These are phyloP conservation scores for Taxawa tesnikishii DNA, from an alignment of 2,329 filamentous ascomycete species.

Conservation along the genomic window DNA sequence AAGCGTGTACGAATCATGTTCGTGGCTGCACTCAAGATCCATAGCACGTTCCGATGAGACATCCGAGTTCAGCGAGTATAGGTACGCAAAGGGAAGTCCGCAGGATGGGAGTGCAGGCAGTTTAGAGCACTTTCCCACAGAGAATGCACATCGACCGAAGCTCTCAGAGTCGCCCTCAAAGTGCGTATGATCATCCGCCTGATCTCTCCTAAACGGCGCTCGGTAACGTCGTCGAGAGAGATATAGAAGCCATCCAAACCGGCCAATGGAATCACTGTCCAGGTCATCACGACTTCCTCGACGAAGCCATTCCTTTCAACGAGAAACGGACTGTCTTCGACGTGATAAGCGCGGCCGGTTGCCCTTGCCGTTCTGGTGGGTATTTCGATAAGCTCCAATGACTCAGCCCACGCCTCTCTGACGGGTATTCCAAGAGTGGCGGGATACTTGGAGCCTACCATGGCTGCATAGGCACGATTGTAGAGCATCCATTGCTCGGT, in stretches of 20 bases:
- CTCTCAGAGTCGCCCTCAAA: slow-evolving; percentile 3
- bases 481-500: slow-evolving; percentile 6
- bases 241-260: slow-evolving; percentile 3
- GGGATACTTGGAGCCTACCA: slow-evolving; percentile 7
- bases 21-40: slow-evolving; percentile 3
- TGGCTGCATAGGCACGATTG: slow-evolving; percentile 6
- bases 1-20: slow-evolving; percentile 2
- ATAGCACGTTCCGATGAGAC: background rate
- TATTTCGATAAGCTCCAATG: background rate
- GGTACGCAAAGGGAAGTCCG: slow-evolving; percentile 9
- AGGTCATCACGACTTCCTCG: slow-evolving; percentile 6
- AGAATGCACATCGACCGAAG: slow-evolving; percentile 2
- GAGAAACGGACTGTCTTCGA: background rate
- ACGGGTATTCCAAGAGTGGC: slow-evolving; percentile 1
- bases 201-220: slow-evolving; percentile 3
- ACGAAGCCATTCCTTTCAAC: slow-evolving; percentile 3
- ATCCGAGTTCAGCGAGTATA: slow-evolving; percentile 4
- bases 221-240: slow-evolving; percentile 5
- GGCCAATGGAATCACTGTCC: slow-evolving; percentile 5
- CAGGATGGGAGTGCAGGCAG: slow-evolving; percentile 2
- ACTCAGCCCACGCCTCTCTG: background rate
- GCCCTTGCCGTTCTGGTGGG: background rate
- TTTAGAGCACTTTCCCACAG: slow-evolving; percentile 6
- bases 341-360: slow-evolving; percentile 1
- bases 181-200: slow-evolving; percentile 4